Evolutionary conservation across 768 basidiomycete genomes (phyloP).

Genomic region (Erythrobasidium yunnanense): DNA sequence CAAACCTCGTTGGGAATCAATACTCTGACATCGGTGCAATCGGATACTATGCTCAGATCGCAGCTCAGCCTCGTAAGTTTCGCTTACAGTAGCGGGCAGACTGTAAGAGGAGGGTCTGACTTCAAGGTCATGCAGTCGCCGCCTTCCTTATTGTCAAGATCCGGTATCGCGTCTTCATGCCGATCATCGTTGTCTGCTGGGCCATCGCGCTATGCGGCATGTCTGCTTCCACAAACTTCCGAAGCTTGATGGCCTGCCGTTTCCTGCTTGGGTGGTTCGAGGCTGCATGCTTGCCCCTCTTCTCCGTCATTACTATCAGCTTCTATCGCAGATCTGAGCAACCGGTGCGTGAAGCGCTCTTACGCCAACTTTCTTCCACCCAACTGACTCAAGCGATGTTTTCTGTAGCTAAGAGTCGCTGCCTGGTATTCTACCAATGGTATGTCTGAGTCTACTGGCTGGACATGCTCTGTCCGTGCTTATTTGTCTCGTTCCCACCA

Average conservation of each 20-base stretch:
- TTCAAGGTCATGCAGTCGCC: too few relatives aligned
- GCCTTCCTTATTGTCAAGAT: constrained; percentile 31
- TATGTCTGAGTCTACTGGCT: background rate
- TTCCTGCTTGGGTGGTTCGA: constrained; percentile 43
- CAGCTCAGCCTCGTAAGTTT: constrained; percentile 17
- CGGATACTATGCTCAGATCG: constrained; percentile 32
- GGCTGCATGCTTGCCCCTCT: constrained; percentile 41
- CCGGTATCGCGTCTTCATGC: constrained; percentile 16
- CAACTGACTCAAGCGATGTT: too few relatives aligned
- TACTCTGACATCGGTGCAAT: constrained; percentile 35
- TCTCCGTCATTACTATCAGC: constrained; percentile 40
- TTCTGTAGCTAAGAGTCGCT: too few relatives aligned
- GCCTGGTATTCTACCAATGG: constrained; percentile 30
- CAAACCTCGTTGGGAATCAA: constrained; percentile 30
- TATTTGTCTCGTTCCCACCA: background rate
- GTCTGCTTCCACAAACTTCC: constrained; percentile 36
- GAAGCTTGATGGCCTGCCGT: constrained; percentile 38
- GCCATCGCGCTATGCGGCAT: constrained; percentile 36
- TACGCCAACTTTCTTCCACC: too few relatives aligned
- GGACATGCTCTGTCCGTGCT: background rate
- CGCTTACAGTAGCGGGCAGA: too few relatives aligned
- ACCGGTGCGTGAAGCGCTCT: too few relatives aligned
- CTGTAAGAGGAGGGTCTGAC: too few relatives aligned
- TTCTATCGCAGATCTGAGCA: constrained; percentile 39
- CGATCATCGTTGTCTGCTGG: constrained; percentile 34